These are phyloP conservation scores for Leishmania braziliensis DNA, from an alignment of 208 protist species.

Conservation along the genomic window DNA sequence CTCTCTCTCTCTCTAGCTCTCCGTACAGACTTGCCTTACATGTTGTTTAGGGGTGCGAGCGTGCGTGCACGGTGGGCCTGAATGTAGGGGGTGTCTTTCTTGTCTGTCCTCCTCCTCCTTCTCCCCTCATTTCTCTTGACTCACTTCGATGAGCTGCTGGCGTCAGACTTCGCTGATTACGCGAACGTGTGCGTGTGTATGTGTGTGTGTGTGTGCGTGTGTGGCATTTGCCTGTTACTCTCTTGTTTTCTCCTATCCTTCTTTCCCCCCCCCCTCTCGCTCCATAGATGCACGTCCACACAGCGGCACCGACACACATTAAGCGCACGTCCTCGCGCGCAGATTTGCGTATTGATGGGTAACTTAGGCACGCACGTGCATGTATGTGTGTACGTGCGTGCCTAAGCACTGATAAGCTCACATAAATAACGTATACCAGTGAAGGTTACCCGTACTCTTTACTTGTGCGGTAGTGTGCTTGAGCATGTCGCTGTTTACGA, in stretches of 20 bases:
- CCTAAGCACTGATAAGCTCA: neutral
- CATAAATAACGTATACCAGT: too few species aligned
- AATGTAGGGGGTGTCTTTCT: neutral
- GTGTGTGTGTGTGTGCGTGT: constrained; percentile 6
- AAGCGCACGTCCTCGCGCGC: neutral
- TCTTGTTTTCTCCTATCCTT: neutral
- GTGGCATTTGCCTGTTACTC: neutral
- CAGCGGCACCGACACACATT: neutral
- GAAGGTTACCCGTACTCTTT: too few species aligned
- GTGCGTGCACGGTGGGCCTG: neutral
- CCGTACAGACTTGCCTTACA: neutral
- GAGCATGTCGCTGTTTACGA: too few species aligned
- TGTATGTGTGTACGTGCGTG: neutral
- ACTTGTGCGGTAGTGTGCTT: too few species aligned
- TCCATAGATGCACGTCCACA: constrained; percentile 1
- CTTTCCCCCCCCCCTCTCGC: neutral
- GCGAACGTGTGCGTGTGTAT: neutral
- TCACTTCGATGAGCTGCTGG: neutral
- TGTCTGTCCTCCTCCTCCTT: neutral
- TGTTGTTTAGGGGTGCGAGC: neutral
- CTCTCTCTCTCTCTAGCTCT: too few species aligned
- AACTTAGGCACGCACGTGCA: neutral
- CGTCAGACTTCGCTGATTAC: neutral
- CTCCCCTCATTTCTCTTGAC: neutral
- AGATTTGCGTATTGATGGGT: neutral